Evolutionary conservation across 345 rosid species (phyloP).

Genomic region (Corymbia maculata): DNA sequence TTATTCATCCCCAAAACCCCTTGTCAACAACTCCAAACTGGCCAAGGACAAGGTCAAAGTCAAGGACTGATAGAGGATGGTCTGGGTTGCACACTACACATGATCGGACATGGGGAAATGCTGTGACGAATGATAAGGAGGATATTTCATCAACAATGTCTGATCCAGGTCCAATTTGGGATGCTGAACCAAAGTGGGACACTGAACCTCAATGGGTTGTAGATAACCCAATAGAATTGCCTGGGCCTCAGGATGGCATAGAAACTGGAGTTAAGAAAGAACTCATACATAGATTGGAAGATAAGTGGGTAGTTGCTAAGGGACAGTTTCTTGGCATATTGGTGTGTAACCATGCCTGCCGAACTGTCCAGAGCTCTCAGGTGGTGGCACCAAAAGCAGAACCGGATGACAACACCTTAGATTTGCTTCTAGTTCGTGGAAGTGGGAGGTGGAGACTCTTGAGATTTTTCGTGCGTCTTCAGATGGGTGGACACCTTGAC

Average conservation of each 20-base stretch:
- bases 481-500: slow-evolving; percentile 80
- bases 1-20: slow-evolving; percentile 77
- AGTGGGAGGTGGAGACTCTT: slow-evolving; percentile 73
- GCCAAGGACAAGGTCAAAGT: slow-evolving; percentile 96
- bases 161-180: slow-evolving; percentile 99
- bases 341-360: slow-evolving; percentile 96
- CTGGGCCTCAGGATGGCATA: slow-evolving; percentile 66
- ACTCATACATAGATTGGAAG: slow-evolving; percentile 45
- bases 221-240: slow-evolving; percentile 81
- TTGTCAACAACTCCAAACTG: slow-evolving; percentile 81
- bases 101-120: slow-evolving; percentile 81
- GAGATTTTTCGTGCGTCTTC: slow-evolving; percentile 83
- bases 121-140: slow-evolving; percentile 73
- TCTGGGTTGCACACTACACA: slow-evolving; percentile 58
- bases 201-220: slow-evolving; percentile 68
- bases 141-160: slow-evolving; percentile 94
- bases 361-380: slow-evolving; percentile 93
- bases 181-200: slow-evolving; percentile 96
- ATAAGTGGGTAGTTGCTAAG: slow-evolving; percentile 66
- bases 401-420: slow-evolving; percentile 81
- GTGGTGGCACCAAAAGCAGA: slow-evolving; percentile 93
- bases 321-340: slow-evolving; percentile 88
- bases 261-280: slow-evolving; percentile 55
- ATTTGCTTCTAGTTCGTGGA: slow-evolving; percentile 86
- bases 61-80: slow-evolving; percentile 90